Evolutionary conservation across 2,329 filamentous ascomycete genomes (phyloP).

Genomic region (Diaporthe aspalathi): DNA sequence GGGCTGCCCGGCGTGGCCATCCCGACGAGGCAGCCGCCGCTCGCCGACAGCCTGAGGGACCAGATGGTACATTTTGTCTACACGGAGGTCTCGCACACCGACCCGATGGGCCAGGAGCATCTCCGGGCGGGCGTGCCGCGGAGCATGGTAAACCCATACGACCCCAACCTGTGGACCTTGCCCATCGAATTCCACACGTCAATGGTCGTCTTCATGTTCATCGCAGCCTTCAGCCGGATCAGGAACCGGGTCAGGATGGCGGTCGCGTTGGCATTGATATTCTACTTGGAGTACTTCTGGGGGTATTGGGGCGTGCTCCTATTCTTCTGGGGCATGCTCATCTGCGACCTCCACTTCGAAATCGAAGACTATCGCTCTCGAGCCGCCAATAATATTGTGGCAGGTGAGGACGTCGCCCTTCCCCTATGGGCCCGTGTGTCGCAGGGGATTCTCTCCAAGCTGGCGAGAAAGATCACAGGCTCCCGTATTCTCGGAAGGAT

Average conservation of each 20-base stretch:
- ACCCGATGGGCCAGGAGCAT: slow-evolving; percentile 40
- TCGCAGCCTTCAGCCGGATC: slow-evolving; percentile 47
- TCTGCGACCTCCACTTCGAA: slow-evolving; percentile 46
- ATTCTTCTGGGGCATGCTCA: slow-evolving; percentile 48
- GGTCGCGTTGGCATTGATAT: slow-evolving; percentile 39
- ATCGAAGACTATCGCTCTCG: slow-evolving; percentile 35
- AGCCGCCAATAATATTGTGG: background rate
- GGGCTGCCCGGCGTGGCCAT: slow-evolving; percentile 42
- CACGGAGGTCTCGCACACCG: slow-evolving; percentile 36
- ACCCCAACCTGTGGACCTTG: slow-evolving; percentile 52
- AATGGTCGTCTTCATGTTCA: slow-evolving; percentile 49
- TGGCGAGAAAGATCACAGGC: background rate
- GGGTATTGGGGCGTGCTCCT: slow-evolving; percentile 46
- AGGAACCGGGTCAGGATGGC: slow-evolving; percentile 41
- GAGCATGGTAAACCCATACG: slow-evolving; percentile 43
- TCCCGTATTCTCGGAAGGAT: background rate
- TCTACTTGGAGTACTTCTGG: slow-evolving; percentile 44
- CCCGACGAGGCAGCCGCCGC: slow-evolving; percentile 38
- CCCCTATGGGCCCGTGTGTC: slow-evolving; percentile 28
- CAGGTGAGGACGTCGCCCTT: background rate
- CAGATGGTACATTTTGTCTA: slow-evolving; percentile 42
- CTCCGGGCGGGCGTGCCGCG: slow-evolving; percentile 16
- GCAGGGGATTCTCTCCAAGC: background rate
- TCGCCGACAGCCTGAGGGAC: slow-evolving; percentile 37
- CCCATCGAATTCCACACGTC: slow-evolving; percentile 52